Evolutionary conservation across 2,329 filamentous ascomycete genomes (phyloP).

Genomic region (Periconia macrospinosa): DNA sequence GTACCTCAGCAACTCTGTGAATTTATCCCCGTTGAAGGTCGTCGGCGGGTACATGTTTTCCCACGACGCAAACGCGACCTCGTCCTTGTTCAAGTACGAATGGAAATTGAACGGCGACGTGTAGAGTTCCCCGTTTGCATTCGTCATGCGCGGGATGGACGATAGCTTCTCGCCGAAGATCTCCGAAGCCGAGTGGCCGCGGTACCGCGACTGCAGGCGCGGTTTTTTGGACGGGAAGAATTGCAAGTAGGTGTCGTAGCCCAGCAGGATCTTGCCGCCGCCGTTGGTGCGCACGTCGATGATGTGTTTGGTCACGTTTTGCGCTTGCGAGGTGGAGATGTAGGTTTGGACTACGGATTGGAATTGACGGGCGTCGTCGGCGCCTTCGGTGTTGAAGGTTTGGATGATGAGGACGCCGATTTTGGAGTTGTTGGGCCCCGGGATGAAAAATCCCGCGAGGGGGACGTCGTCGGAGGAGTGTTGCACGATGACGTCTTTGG

Average conservation of each 20-base stretch:
- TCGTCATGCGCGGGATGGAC: conserved; percentile 13
- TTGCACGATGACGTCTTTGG: conserved; percentile 37
- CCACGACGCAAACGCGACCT: conserved; percentile 38
- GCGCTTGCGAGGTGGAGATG: conserved; percentile 50
- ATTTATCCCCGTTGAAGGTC: conserved; percentile 35
- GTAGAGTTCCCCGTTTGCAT: conserved; percentile 25
- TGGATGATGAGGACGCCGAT: conserved; percentile 50
- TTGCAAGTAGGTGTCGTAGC: conserved; percentile 53
- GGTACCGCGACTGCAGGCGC: conserved; percentile 51
- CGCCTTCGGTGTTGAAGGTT: conserved; percentile 42
- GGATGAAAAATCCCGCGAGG: conserved; percentile 52
- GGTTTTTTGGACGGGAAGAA: conserved; percentile 54
- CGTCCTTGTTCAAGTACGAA: conserved; percentile 26
- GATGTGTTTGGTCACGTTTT: conserved; percentile 60
- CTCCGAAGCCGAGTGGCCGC: conserved; percentile 43
- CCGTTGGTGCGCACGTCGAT: conserved; percentile 66
- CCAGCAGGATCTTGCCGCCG: conserved; percentile 54
- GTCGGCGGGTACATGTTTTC: conserved; percentile 40
- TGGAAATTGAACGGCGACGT: conserved; percentile 41
- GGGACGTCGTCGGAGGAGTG: conserved; percentile 33
- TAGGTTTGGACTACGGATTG: conserved; percentile 46
- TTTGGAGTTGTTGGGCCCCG: conserved; percentile 37
- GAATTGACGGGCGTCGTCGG: conserved; percentile 32
- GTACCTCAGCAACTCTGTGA: conserved; percentile 43
- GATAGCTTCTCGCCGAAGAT: conserved; percentile 29